Evolutionary conservation across 352 stramenopile genomes (phyloP), one percentile per base, ranked within the genome.

Genomic region (Phytopythium litorale): DNA sequence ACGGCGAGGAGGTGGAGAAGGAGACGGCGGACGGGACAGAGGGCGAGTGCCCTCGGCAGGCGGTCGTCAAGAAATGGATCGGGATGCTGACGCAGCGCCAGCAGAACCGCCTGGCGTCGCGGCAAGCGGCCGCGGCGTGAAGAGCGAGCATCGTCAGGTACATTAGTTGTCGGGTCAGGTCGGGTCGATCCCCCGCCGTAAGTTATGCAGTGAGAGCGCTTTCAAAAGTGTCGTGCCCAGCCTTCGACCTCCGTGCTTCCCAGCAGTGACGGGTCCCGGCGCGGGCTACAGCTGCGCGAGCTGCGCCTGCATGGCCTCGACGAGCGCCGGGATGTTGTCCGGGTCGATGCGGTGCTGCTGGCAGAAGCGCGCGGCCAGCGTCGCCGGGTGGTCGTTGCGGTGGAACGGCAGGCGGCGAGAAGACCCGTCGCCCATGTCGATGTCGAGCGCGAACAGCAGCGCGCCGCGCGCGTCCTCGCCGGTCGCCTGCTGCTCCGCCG

Each of bases 371-470:
- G 66, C 67, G 28, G 82, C 80, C 33, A 82, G 46, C 35, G 73
- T 56, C 9, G 63, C 67, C 6, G 75, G 70, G 53, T 86, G 63
- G 48, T 94, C 82, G 60, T 88, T 78, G 40, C 66, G 59, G 65
- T 90, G 66, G 35, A 89, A 66, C 7, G 67, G 63, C 49, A 94
- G 52, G 38, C 79, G 60, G 45, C 68, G 71, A 23, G 65, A 78
- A 3, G 70, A 71, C 19, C 72, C 72, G 42, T 81, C 73, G 25
- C 74, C 72, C 51, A 92, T 75, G 55, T 88, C 72, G 51, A 94
- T 83, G 53, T 94, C 82, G 19, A 94, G 62, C 23, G 82, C 86
- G 51, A 92, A 77, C n/a, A 92, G 68, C 37, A 85, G 33, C 1
- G 75, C 60, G 7, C 72, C 65, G 64, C 69, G 64, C 16, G 64